phyloP scores from a whole-genome alignment of 2,329 filamentous ascomycete genomes.

The Bipolaris bicolor region DNA sequence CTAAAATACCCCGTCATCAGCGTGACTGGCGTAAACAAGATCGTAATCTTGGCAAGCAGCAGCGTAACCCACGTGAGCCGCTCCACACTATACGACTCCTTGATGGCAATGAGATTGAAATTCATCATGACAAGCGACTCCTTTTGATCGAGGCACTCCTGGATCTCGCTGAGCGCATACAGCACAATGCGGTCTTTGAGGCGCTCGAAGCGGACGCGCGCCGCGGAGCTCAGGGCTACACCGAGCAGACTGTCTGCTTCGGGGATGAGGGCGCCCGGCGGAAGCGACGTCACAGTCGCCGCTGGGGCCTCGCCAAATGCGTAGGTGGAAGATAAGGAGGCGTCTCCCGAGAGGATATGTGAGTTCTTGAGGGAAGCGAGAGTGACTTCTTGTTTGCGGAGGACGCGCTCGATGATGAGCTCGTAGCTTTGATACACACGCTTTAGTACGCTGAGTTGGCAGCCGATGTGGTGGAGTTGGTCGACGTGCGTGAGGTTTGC shows the following conservation, averaged over 20 bases:
- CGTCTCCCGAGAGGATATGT: constrained; percentile 45
- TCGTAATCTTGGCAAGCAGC: constrained; percentile 74
- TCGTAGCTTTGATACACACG: constrained; percentile 67
- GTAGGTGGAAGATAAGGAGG: constrained; percentile 38
- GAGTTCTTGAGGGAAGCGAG: constrained; percentile 54
- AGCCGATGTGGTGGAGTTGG: constrained; percentile 64
- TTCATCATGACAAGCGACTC: constrained; percentile 73
- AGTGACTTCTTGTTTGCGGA: constrained; percentile 54
- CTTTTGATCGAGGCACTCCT: constrained; percentile 71
- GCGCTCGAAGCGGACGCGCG: constrained; percentile 64
- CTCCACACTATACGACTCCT: constrained; percentile 74
- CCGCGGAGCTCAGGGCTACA: constrained; percentile 55
- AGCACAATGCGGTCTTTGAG: constrained; percentile 65
- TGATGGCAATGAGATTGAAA: constrained; percentile 78
- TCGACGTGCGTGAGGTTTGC: constrained; percentile 56
- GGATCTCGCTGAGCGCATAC: constrained; percentile 66
- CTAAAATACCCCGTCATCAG: constrained; percentile 79
- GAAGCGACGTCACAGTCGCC: neutral
- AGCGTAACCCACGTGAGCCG: constrained; percentile 74
- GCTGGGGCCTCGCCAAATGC: constrained; percentile 14
- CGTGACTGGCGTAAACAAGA: constrained; percentile 76
- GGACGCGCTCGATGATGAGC: constrained; percentile 64
- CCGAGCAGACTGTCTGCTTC: constrained; percentile 52
- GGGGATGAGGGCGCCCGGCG: constrained; percentile 32
- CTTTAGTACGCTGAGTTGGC: constrained; percentile 65